Conservation (phyloP, 345 rosid genomes). For the Salix arbutifolia region DNA sequence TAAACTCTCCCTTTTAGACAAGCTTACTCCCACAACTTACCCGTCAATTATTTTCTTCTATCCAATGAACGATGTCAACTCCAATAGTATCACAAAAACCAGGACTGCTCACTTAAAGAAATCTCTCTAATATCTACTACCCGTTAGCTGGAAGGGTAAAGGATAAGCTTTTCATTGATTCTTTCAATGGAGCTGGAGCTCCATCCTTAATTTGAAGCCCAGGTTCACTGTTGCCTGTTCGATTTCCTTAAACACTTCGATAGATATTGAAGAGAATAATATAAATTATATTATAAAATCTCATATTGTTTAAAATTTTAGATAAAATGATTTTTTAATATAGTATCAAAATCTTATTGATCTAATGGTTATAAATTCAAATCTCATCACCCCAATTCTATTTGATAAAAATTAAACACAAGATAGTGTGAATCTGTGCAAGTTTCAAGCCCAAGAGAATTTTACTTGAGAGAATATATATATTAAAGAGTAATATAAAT, state of each 20-base stretch:
- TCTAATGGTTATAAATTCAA: no score
- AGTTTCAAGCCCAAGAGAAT: no score
- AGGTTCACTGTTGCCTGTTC: background rate
- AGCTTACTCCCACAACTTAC: conserved; percentile 10
- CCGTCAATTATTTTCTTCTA: conserved; percentile 2
- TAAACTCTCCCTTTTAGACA: conserved; percentile 2
- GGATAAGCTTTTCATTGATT: background rate
- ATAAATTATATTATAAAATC: no score
- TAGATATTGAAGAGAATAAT: background rate
- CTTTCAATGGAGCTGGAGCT: conserved; percentile 4
- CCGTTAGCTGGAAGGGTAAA: background rate
- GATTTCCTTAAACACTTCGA: conserved; percentile 3
- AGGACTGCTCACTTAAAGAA: background rate
- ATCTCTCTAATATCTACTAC: conserved; percentile 2
- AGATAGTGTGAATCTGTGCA: no score
- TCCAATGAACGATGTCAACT: background rate
- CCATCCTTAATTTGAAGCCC: background rate
- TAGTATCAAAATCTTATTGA: no score
- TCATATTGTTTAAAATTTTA: no score
- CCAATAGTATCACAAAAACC: background rate
- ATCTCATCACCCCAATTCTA: no score
- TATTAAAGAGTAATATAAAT: no score
- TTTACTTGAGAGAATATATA: no score
- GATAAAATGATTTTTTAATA: no score
- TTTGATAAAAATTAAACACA: no score